Evolutionary conservation across 208 protist species (phyloP).

Genomic region (Trypanosomatidae sp.): DNA sequence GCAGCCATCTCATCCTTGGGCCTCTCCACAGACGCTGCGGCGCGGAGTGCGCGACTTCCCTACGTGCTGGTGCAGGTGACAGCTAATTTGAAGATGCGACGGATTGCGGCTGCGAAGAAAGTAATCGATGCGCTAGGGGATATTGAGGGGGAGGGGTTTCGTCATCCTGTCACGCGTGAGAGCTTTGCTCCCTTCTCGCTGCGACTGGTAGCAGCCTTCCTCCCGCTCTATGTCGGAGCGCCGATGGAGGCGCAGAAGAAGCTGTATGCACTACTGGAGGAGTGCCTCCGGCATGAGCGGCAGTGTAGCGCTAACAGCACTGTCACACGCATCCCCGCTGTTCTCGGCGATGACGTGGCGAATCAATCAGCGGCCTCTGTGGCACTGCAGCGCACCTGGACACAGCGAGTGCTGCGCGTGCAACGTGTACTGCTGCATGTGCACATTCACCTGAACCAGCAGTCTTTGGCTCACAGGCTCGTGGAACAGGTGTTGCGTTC

Average conservation of each 20-base stretch:
- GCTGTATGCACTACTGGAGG: slow-evolving; percentile 53
- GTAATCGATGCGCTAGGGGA: slow-evolving; percentile 68
- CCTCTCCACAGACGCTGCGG: slow-evolving; percentile 18
- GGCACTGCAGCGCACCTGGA: slow-evolving; percentile 28
- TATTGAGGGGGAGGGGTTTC: slow-evolving; percentile 60
- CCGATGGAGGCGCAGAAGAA: slow-evolving; percentile 53
- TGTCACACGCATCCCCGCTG: not conserved
- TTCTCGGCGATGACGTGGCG: not conserved
- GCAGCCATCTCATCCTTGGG: not conserved
- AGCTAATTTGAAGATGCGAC: slow-evolving; percentile 69
- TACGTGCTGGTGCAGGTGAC: slow-evolving; percentile 79
- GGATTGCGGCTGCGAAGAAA: slow-evolving; percentile 48
- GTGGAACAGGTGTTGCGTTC: slow-evolving; percentile 43
- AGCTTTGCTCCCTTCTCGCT: slow-evolving; percentile 85
- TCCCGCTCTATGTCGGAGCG: slow-evolving; percentile 66
- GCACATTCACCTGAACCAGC: slow-evolving; percentile 55
- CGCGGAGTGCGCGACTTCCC: slow-evolving; percentile 35
- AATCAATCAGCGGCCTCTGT: not conserved
- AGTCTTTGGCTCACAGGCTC: slow-evolving; percentile 46
- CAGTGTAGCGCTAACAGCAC: slow-evolving; percentile 1
- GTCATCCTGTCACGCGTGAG: slow-evolving; percentile 45
- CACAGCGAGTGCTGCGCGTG: slow-evolving; percentile 41
- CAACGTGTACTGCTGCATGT: slow-evolving; percentile 61
- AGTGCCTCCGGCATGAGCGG: slow-evolving; percentile 38
- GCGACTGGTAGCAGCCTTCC: slow-evolving; percentile 57